Evolutionary conservation across 306 rosid genomes (phyloP).

Genomic region (Malus sylvestris): DNA sequence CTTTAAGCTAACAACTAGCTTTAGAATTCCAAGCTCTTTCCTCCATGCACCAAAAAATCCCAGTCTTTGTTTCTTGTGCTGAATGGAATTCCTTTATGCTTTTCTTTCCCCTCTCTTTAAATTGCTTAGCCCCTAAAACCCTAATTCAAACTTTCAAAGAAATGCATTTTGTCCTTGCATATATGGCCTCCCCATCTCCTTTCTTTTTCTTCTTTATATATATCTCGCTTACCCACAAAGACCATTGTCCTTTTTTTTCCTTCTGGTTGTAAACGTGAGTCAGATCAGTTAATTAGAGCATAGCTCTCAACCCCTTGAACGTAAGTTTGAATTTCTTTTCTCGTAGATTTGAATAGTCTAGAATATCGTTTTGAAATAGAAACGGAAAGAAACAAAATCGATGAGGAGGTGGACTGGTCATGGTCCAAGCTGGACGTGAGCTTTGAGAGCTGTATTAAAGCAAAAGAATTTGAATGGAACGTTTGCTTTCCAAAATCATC

Average conservation of each 20-base stretch:
- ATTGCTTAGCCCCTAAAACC: slow-evolving; percentile 25
- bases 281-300: background rate
- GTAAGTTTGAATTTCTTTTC: background rate
- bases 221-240: slow-evolving; percentile 36
- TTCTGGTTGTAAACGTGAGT: background rate
- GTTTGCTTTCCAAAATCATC: slow-evolving; percentile 34
- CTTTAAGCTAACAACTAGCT: slow-evolving; percentile 30
- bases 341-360: background rate
- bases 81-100: slow-evolving; percentile 63
- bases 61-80: slow-evolving; percentile 57
- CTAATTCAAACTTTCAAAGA: slow-evolving; percentile 33
- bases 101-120: slow-evolving; percentile 38
- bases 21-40: slow-evolving; percentile 67
- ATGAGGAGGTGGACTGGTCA: slow-evolving; percentile 22
- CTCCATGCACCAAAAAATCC: slow-evolving; percentile 38
- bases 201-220: slow-evolving; percentile 16
- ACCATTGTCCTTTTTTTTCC: slow-evolving; percentile 17
- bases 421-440: slow-evolving; percentile 22
- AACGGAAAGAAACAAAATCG: background rate
- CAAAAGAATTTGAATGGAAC: slow-evolving; percentile 17
- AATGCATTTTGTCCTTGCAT: slow-evolving; percentile 23
- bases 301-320: too few species aligned
- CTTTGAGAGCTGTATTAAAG: slow-evolving; percentile 34
- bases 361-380: background rate
- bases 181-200: slow-evolving; percentile 4